Evolutionary conservation across 2,329 filamentous ascomycete species (phyloP), one percentile per base, ranked within the genome.

Genomic region (Microdochium bolleyi): DNA sequence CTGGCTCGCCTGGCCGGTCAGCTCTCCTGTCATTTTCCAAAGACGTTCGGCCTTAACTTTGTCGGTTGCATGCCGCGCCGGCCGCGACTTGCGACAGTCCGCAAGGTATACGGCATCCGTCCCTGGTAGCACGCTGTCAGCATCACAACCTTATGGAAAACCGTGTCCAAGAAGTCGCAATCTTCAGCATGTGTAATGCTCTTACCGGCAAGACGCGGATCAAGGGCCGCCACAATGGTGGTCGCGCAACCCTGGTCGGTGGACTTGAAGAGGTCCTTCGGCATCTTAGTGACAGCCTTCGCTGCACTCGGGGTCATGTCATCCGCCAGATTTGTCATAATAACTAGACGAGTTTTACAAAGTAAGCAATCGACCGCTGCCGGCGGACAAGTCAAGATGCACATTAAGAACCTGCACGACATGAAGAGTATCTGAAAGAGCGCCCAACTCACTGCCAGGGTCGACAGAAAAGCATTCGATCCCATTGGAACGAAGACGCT

Each of bases 231-330:
- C 44, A 57, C 57, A 57, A 60, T 58, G 54, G 55, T 59, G 48
- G 50, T 54, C 41, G 56, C 54, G 49, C 57, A 55, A 48, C 52
- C 54, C 55, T 55, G 54, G 57, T 62, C 61, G 59, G 54, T 52
- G 53, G 59, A 61, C 55, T 50, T 52, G 49, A 46, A 50, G 41
- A 24, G 21, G 13, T 46, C 41, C 21, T 24, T 46, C 19, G 41
- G 41, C 41, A 46, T 46, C 41, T 46, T 46, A 16, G 3, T 21
- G 13, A 46, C 21, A 11, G 41, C 41, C 3, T 10, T 13, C 9
- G 41, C 41, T 22, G 41, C 41, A 7, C 7, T 22, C 13, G 41
- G 5, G 19, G 41, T 46, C 41, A 50, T 41, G 34, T 58, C 52
- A 50, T 50, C 49, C 21, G 51, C 49, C 9, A 58, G 34, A 37